Conservation (phyloP, 192 early-diverging fungal genomes). For the Podila minutissima region DNA sequence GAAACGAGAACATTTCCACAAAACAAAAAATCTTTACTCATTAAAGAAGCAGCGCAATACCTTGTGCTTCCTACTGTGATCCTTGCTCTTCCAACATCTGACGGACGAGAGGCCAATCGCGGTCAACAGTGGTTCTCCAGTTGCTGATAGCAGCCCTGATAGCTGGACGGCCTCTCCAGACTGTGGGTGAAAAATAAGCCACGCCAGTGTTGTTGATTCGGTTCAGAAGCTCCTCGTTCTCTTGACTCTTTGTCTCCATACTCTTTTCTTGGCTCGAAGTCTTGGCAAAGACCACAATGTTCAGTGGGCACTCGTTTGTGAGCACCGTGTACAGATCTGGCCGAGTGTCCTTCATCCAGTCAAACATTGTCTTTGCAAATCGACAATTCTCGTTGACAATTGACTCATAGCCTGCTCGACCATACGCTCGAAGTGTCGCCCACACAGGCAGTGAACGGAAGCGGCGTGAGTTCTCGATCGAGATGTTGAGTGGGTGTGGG, state of each 20-base stretch:
- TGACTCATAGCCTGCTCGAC: conserved; percentile 56
- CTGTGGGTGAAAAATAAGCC: conserved; percentile 61
- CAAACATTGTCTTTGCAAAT: conserved; percentile 55
- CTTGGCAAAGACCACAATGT: conserved; percentile 42
- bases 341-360: conserved; percentile 54
- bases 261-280: background rate
- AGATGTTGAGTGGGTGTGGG: conserved; percentile 58
- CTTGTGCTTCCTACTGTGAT: background rate
- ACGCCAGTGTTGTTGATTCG: conserved; percentile 56
- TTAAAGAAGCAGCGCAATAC: too few species aligned
- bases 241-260: conserved; percentile 8
- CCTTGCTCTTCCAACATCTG: conserved; percentile 30
- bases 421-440: conserved; percentile 60
- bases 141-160: conserved; percentile 63
- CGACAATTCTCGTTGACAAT: conserved; percentile 59
- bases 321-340: conserved; percentile 28
- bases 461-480: conserved; percentile 70
- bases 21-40: background rate
- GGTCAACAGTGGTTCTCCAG: conserved; percentile 51
- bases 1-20: too few species aligned
- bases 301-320: conserved; percentile 39
- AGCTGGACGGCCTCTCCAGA: conserved; percentile 53
- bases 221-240: conserved; percentile 44
- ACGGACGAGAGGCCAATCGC: conserved; percentile 26
- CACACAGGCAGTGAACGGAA: conserved; percentile 69